phyloP scores from a whole-genome alignment of 1,284 basidiomycete genomes.

The Ustilago loliicola region DNA sequence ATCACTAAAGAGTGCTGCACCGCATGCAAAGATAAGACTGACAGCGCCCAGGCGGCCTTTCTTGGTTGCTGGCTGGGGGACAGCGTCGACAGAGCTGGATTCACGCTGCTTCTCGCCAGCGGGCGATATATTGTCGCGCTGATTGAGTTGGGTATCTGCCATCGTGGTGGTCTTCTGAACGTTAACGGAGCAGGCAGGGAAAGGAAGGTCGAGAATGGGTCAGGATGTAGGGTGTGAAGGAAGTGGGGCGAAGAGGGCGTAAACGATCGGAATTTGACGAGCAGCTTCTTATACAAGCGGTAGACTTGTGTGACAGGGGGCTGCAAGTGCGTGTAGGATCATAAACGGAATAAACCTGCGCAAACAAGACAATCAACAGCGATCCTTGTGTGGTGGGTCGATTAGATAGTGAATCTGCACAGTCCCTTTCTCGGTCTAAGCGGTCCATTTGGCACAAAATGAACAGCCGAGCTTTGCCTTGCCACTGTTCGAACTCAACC shows the following conservation, averaged over 20 bases:
- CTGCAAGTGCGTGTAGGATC: not conserved
- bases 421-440: constrained; percentile 9
- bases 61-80: constrained; percentile 22
- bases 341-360: not conserved
- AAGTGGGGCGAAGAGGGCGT: not conserved
- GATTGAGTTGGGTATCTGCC: constrained; percentile 25
- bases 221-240: too few relatives aligned
- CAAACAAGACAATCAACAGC: not conserved
- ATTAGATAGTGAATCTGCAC: constrained; percentile 9
- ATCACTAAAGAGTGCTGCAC: constrained; percentile 65
- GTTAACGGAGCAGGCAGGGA: not conserved
- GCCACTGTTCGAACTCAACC: not conserved
- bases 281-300: not conserved
- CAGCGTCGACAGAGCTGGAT: constrained; percentile 7
- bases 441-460: constrained; percentile 1
- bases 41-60: constrained; percentile 42
- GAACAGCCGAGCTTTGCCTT: not conserved
- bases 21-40: constrained; percentile 64
- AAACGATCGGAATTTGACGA: too few relatives aligned
- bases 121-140: constrained; percentile 18
- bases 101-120: constrained; percentile 23
- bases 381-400: not conserved
- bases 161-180: constrained; percentile 9
- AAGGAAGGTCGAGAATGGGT: too few relatives aligned
- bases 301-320: not conserved